Percentiles rank a stretch among this genome's conserved stretches.
Conservation (phyloP, 2,329 filamentous ascomycete genomes). For the Blastomyces gilchristii region DNA sequence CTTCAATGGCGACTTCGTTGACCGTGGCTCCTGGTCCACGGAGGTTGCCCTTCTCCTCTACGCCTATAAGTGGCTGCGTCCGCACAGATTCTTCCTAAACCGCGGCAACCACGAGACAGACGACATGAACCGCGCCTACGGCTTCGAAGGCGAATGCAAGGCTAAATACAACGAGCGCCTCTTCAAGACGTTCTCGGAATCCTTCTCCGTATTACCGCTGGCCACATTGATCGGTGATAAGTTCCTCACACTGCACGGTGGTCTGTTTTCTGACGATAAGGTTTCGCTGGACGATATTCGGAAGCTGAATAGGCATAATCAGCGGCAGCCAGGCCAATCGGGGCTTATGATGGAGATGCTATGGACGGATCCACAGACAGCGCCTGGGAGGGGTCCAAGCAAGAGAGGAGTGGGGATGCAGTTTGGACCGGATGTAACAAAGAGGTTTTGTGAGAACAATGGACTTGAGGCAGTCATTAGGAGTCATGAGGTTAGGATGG, state of each 20-base stretch:
- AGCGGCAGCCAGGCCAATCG: conserved; percentile 83
- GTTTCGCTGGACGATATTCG: conserved; percentile 86
- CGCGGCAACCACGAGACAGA: conserved; percentile 98
- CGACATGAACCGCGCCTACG: conserved; percentile 98
- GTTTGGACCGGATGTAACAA: conserved; percentile 93
- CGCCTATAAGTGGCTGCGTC: conserved; percentile 91
- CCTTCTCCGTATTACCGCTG: conserved; percentile 85
- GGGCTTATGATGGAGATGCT: conserved; percentile 99
- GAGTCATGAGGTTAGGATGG: conserved; percentile 97
- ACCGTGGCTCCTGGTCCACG: conserved; percentile 95
- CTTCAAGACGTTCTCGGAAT: conserved; percentile 97
- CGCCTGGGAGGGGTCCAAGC: conserved; percentile 78
- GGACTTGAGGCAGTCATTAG: conserved; percentile 89
- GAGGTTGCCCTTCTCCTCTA: conserved; percentile 91
- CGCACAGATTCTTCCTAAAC: conserved; percentile 85
- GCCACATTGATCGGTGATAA: conserved; percentile 86
- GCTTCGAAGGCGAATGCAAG: conserved; percentile 96
- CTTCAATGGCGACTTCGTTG: conserved; percentile 98
- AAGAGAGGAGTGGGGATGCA: conserved; percentile 95
- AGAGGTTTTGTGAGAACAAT: conserved; percentile 93
- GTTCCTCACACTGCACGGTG: conserved; percentile 86
- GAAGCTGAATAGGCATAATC: conserved; percentile 80
- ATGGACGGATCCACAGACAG: conserved; percentile 90
- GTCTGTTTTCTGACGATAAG: conserved; percentile 89
- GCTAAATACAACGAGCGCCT: conserved; percentile 93